Evolutionary conservation across 2,329 filamentous ascomycete species (phyloP), one percentile per base, ranked within the genome.

Genomic region (Colletotrichum lindemuthianum): DNA sequence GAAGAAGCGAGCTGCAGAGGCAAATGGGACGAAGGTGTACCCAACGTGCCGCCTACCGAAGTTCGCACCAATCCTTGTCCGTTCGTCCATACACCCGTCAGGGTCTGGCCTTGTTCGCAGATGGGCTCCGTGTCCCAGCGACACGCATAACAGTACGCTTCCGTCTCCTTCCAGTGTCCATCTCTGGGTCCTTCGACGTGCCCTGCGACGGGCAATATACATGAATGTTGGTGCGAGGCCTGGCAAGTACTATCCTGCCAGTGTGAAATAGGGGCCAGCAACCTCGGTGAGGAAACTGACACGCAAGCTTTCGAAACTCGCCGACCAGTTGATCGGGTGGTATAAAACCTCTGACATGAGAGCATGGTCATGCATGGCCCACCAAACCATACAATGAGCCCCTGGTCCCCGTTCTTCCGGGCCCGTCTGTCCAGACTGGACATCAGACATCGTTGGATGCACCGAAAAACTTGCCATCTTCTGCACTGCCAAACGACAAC

Each of bases 371-470:
- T 36, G 59, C 24, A 24, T 24, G 24, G 24, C 24, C 24, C 24
- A 59, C 59, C 59, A 59, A 63, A 59, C 39, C 36, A 34, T 40
- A 8, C 51, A 16, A 45, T 52, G 56, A 34, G 33, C 43, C 36
- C 15, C 36, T 52, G 40, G 41, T 34, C 16, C 34, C 57, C 43
- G 44, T 43, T 57, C 49, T 41, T 16, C 48, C 52, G 32, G 63
- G 48, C 59, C 24, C 32, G 40, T 32, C 48, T 64, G 54, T 59
- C 59, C 59, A 39, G 59, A 53, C 48, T 37, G 63, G 49, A 47
- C 48, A 59, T 64, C 48, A 66, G 59, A 66, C 63, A 41, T 63
- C 48, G 39, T 63, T 24, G 49, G 63, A 53, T 59, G 59, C 59
- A 36, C 59, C 63, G n/a, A 58, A 48, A 58, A 43, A 33, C 40